phyloP scores from a whole-genome alignment of 148 eudicot genomes.

The Silene latifolia region DNA sequence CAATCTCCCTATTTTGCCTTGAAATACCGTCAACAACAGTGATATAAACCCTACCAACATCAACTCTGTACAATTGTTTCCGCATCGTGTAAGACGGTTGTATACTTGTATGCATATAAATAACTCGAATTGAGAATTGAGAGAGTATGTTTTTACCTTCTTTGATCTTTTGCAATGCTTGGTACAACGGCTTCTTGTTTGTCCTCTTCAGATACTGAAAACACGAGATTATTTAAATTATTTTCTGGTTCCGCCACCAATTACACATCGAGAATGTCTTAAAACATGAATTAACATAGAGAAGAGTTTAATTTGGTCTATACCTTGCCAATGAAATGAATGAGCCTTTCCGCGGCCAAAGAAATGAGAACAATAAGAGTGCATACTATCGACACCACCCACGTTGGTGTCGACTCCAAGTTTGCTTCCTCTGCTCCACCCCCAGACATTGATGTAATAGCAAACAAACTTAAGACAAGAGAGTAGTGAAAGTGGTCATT shows the following conservation, averaged over 20 bases:
- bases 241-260: too few relatives aligned
- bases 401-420: slow-evolving; percentile 55
- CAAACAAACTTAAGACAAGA: not conserved
- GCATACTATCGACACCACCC: slow-evolving; percentile 58
- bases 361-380: slow-evolving; percentile 52
- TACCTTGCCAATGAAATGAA: slow-evolving; percentile 48
- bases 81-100: too few relatives aligned
- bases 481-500: not conserved
- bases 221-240: too few relatives aligned
- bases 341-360: slow-evolving; percentile 39
- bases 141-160: slow-evolving; percentile 38
- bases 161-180: slow-evolving; percentile 59
- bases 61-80: slow-evolving; percentile 35
- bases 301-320: not conserved
- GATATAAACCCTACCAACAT: slow-evolving; percentile 73
- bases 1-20: slow-evolving; percentile 36
- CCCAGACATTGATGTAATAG: slow-evolving; percentile 3
- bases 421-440: slow-evolving; percentile 34
- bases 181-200: slow-evolving; percentile 48
- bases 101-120: too few relatives aligned
- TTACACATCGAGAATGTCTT: too few relatives aligned
- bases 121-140: too few relatives aligned
- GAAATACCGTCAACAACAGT: slow-evolving; percentile 47
- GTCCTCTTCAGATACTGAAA: slow-evolving; percentile 45
- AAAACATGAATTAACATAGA: too few relatives aligned